These are phyloP conservation scores for Hevea brasiliensis DNA, from an alignment of 345 rosid species.

Conservation along the genomic window DNA sequence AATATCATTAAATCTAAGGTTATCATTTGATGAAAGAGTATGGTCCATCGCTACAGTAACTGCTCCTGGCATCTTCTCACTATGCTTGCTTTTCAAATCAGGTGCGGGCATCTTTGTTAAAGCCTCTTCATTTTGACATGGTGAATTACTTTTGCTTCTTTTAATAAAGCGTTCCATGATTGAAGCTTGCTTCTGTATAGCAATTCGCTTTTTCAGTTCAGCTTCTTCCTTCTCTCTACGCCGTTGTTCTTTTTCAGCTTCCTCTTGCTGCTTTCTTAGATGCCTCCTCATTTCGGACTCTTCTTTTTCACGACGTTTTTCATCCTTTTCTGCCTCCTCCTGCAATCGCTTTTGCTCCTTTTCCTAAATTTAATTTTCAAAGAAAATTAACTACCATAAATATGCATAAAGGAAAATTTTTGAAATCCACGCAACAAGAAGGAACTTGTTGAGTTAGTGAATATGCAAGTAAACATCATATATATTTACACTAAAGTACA, in stretches of 20 bases:
- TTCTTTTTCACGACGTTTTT: constrained; percentile 59
- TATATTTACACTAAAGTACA: not conserved
- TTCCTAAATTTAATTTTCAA: constrained; percentile 45
- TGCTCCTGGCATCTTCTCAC: constrained; percentile 39
- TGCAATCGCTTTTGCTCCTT: constrained; percentile 63
- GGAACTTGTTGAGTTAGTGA: not conserved
- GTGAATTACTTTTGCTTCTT: constrained; percentile 46
- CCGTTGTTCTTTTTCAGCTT: constrained; percentile 65
- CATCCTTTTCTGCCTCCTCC: constrained; percentile 55
- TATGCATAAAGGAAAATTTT: not conserved
- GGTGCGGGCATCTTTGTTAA: constrained; percentile 28
- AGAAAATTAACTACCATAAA: not conserved
- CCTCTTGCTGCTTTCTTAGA: constrained; percentile 72
- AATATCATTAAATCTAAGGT: constrained; percentile 44
- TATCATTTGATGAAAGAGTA: constrained; percentile 52
- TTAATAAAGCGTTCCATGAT: constrained; percentile 86
- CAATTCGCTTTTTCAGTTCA: constrained; percentile 56
- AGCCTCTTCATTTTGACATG: constrained; percentile 33
- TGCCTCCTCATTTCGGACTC: constrained; percentile 62
- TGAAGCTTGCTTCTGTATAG: constrained; percentile 81
- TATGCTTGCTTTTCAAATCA: constrained; percentile 21
- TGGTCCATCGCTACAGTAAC: constrained; percentile 55
- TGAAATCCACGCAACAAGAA: not conserved
- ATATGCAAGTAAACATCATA: not conserved
- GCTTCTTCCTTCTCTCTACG: constrained; percentile 75